Conservation (phyloP, 306 rosid genomes). For the Erythrophleum fordii region DNA sequence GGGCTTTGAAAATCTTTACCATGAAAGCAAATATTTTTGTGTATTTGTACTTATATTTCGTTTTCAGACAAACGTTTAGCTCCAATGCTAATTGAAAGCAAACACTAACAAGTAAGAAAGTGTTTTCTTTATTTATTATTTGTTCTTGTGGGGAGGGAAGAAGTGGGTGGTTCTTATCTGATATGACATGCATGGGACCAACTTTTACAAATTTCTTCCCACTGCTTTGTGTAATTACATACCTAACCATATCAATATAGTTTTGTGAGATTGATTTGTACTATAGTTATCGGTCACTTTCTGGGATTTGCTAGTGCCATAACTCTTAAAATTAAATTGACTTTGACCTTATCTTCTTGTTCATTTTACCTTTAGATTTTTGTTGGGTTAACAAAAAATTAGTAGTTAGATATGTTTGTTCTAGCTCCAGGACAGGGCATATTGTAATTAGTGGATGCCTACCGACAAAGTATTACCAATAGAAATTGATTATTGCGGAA, state of each 20-base stretch:
- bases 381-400: too few relatives aligned
- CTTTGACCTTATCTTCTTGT: too few relatives aligned
- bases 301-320: slow-evolving; percentile 10
- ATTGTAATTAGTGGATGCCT: too few relatives aligned
- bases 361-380: too few relatives aligned
- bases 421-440: too few relatives aligned
- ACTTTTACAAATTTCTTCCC: neutral
- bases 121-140: neutral
- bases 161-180: slow-evolving; percentile 16
- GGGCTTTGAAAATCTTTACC: neutral
- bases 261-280: too few relatives aligned
- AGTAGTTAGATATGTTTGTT: too few relatives aligned
- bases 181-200: slow-evolving; percentile 27
- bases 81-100: neutral
- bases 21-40: too few relatives aligned
- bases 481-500: too few relatives aligned
- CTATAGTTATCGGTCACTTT: neutral
- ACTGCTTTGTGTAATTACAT: neutral
- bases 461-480: too few relatives aligned
- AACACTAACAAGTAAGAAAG: neutral
- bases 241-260: slow-evolving; percentile 37
- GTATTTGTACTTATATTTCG: neutral
- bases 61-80: neutral
- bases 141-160: neutral
- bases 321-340: too few relatives aligned